phyloP scores from a whole-genome alignment of 1,139 yeast species.

The Saccharomyces hybrid region DNA sequence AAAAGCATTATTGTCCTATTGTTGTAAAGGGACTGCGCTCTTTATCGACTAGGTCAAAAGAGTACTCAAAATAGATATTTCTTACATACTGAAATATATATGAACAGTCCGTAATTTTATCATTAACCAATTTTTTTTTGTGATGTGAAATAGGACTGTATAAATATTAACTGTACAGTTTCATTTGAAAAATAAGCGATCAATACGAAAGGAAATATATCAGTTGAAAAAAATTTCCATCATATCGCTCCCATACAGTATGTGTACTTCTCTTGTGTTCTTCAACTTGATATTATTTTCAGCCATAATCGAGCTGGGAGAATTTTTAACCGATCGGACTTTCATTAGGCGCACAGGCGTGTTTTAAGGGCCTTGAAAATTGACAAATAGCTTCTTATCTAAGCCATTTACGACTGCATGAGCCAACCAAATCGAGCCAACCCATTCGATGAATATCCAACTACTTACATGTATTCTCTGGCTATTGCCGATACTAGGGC shows the following conservation, averaged over 20 bases:
- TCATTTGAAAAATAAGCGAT: not conserved
- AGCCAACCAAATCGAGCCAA: not conserved
- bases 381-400: not conserved
- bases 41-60: constrained; percentile 34
- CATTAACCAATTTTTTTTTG: not conserved
- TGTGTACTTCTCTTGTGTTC: too few relatives aligned
- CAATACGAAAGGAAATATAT: too few relatives aligned
- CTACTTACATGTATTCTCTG: not conserved
- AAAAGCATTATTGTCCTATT: constrained; percentile 73
- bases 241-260: too few relatives aligned
- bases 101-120: not conserved
- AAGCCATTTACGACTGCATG: not conserved
- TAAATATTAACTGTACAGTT: not conserved
- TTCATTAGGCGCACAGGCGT: not conserved
- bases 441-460: not conserved
- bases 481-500: not conserved
- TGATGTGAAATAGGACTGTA: not conserved
- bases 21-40: constrained; percentile 52
- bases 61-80: constrained; percentile 11
- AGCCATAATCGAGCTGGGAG: not conserved
- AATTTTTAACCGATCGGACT: not conserved
- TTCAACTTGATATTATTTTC: too few relatives aligned
- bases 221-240: too few relatives aligned
- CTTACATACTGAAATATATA: not conserved
- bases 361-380: not conserved